Conservation (phyloP, 2,329 filamentous ascomycete species). For the Ceratocystis ficicola region DNA sequence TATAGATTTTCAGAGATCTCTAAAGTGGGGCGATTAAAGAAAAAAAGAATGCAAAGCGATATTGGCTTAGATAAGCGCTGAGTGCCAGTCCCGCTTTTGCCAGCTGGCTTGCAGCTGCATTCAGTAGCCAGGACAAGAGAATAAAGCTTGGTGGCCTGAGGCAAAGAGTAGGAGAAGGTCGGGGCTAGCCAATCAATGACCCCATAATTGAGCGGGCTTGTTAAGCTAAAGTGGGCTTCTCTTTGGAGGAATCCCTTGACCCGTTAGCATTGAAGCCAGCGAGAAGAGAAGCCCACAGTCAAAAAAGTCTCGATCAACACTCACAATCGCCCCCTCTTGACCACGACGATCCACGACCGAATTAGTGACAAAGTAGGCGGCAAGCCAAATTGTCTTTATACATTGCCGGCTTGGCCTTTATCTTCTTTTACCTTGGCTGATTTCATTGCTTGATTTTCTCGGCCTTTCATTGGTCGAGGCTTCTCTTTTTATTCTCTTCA, state of each 20-base stretch:
- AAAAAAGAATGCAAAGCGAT: background rate
- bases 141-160: conserved; percentile 29
- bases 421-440: background rate
- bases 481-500: background rate
- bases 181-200: conserved; percentile 32
- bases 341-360: background rate
- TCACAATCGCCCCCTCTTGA: background rate
- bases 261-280: conserved; percentile 18
- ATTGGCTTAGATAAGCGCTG: background rate
- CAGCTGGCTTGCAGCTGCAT: background rate
- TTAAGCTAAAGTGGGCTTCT: conserved; percentile 18
- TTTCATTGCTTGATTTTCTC: conserved; percentile 4
- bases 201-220: conserved; percentile 28
- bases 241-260: background rate
- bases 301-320: conserved; percentile 12
- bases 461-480: background rate
- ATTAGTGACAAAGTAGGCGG: conserved; percentile 7
- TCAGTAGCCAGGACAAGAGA: background rate
- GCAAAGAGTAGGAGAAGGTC: conserved; percentile 25
- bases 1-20: conserved; percentile 22
- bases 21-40: conserved; percentile 5
- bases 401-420: background rate
- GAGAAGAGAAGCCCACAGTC: conserved; percentile 10
- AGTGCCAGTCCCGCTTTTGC: background rate
- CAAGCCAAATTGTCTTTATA: background rate